These are phyloP conservation scores for Hypoxylon perforatum DNA, from an alignment of 495 filamentous ascomycete genomes.

Conservation along the genomic window DNA sequence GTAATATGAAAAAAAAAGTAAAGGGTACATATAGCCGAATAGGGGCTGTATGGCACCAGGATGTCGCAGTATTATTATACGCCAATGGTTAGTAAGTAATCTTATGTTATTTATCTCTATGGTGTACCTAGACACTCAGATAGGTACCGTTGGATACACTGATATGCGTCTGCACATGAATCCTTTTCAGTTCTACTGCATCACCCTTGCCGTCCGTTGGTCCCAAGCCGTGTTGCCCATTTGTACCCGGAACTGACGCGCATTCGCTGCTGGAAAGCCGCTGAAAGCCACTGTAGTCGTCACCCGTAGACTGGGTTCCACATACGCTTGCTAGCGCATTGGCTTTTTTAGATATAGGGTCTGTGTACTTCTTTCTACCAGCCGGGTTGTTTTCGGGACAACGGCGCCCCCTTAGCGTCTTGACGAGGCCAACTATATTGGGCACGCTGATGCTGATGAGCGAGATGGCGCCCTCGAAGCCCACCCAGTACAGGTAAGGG, in stretches of 20 bases:
- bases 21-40: too few relatives aligned
- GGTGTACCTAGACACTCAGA: too few relatives aligned
- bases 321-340: neutral
- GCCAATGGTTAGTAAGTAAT: too few relatives aligned
- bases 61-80: too few relatives aligned
- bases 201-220: neutral
- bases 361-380: conserved; percentile 6
- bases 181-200: conserved; percentile 8
- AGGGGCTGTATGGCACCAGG: too few relatives aligned
- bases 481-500: conserved; percentile 20
- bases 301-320: neutral
- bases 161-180: conserved; percentile 17
- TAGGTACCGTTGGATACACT: conserved; percentile 5
- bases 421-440: conserved; percentile 16
- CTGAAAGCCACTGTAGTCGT: conserved; percentile 15
- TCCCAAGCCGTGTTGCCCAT: neutral
- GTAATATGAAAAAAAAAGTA: too few relatives aligned
- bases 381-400: conserved; percentile 1
- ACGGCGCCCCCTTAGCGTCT: conserved; percentile 1
- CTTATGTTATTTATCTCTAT: too few relatives aligned
- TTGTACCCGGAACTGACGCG: neutral
- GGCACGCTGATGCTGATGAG: conserved; percentile 24
- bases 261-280: conserved; percentile 13
- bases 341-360: neutral
- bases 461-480: conserved; percentile 15